Conservation (phyloP, 371 early-diverging fungal species). For the Mucor mucedo region DNA sequence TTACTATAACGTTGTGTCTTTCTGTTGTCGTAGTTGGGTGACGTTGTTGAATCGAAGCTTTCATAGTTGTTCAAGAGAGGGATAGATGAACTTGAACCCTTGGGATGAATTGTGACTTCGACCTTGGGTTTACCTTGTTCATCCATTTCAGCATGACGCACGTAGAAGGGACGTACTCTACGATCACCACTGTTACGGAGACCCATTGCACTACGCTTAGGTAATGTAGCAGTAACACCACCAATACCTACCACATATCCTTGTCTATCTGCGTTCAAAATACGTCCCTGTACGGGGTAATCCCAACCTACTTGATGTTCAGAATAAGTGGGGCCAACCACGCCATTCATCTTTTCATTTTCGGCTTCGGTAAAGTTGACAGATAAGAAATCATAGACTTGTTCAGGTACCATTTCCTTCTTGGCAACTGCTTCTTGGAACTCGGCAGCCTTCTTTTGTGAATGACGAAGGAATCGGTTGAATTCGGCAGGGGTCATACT, state of each 20-base stretch:
- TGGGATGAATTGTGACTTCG: slow-evolving; percentile 30
- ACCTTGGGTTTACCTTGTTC: slow-evolving; percentile 67
- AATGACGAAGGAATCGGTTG: slow-evolving; percentile 59
- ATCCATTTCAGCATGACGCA: slow-evolving; percentile 64
- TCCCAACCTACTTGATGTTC: slow-evolving; percentile 39
- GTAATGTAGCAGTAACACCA: slow-evolving; percentile 69
- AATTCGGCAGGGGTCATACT: slow-evolving; percentile 66
- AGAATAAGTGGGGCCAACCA: slow-evolving; percentile 51
- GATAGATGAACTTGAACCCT: slow-evolving; percentile 21
- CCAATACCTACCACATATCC: slow-evolving; percentile 69
- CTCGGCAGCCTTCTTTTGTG: slow-evolving; percentile 52
- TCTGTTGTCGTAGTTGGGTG: not conserved
- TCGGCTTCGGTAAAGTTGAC: slow-evolving; percentile 28
- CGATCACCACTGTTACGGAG: slow-evolving; percentile 33
- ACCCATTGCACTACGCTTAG: slow-evolving; percentile 36
- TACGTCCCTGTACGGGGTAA: slow-evolving; percentile 71
- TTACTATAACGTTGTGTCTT: not conserved
- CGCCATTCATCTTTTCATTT: slow-evolving; percentile 10
- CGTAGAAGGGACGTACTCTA: slow-evolving; percentile 63
- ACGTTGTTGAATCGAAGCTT: not conserved
- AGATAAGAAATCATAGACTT: slow-evolving; percentile 39
- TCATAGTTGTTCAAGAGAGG: slow-evolving; percentile 25
- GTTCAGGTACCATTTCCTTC: slow-evolving; percentile 42
- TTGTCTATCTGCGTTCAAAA: slow-evolving; percentile 51
- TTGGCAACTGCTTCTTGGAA: slow-evolving; percentile 58